These are phyloP conservation scores for Thalassiosira pacifica DNA, from an alignment of 352 stramenopile species.

Conservation along the genomic window DNA sequence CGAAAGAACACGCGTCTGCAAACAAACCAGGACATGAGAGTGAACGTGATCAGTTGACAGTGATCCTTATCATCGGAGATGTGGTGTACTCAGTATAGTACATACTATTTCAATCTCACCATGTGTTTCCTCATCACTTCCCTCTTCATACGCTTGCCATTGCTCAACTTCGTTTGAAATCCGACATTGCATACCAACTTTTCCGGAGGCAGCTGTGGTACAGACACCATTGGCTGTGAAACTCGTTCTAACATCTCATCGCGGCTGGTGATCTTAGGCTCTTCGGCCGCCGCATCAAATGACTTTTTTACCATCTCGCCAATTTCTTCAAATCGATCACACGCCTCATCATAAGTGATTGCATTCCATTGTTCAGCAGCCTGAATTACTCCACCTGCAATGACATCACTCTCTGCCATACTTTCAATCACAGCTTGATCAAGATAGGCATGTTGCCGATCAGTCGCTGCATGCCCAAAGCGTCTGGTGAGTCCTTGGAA, in stretches of 20 bases:
- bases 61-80: too few relatives aligned
- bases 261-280: constrained; percentile 84
- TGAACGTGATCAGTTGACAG: too few relatives aligned
- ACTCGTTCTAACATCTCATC: constrained; percentile 79
- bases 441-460: constrained; percentile 87
- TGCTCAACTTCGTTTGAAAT: constrained; percentile 12
- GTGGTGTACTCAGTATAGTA: too few relatives aligned
- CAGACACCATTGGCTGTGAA: constrained; percentile 62
- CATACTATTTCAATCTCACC: too few relatives aligned
- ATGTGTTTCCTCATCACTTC: constrained; percentile 88
- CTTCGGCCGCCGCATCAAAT: constrained; percentile 77
- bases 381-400: constrained; percentile 65
- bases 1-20: constrained; percentile 76
- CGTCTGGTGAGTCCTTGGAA: constrained; percentile 81
- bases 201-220: constrained; percentile 42
- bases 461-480: constrained; percentile 88
- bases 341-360: constrained; percentile 66
- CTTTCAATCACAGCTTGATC: constrained; percentile 53
- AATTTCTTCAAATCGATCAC: constrained; percentile 77
- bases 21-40: too few relatives aligned
- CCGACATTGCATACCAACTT: constrained; percentile 5
- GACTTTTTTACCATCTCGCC: constrained; percentile 51
- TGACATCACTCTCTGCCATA: constrained; percentile 70
- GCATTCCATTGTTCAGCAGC: constrained; percentile 66
- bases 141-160: constrained; percentile 57